Evolutionary conservation across 2,329 filamentous ascomycete genomes (phyloP).

Genomic region (Paramyrothecium sp.): DNA sequence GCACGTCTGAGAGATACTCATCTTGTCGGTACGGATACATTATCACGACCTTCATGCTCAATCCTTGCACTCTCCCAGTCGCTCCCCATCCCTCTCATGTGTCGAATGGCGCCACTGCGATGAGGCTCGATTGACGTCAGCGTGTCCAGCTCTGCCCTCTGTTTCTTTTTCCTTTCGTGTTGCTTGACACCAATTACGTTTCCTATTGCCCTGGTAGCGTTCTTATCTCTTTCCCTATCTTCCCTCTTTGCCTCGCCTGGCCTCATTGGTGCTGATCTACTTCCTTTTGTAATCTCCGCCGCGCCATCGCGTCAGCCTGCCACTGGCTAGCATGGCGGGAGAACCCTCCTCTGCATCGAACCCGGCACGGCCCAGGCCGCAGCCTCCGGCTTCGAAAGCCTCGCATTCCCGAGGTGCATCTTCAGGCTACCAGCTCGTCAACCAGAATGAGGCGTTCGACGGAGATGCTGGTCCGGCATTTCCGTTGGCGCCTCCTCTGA

Average conservation of each 20-base stretch:
- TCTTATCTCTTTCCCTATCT: too few species aligned
- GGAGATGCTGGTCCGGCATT: conserved; percentile 12
- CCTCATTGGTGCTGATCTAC: too few species aligned
- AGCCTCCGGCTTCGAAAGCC: conserved; percentile 8
- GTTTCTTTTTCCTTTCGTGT: neutral
- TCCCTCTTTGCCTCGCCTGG: too few species aligned
- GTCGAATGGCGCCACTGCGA: neutral
- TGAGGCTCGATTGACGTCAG: neutral
- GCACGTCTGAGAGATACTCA: neutral
- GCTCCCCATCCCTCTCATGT: neutral
- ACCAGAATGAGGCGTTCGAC: conserved; percentile 27
- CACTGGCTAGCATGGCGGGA: neutral
- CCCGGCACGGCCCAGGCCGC: conserved; percentile 13
- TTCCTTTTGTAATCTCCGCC: too few species aligned
- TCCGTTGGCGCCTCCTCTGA: conserved; percentile 11
- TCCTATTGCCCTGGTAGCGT: neutral
- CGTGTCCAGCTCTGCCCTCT: neutral
- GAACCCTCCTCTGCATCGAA: conserved; percentile 8
- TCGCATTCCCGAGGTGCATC: conserved; percentile 8
- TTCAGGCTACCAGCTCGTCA: conserved; percentile 29
- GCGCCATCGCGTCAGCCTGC: too few species aligned
- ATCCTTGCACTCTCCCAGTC: neutral
- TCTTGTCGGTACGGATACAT: neutral
- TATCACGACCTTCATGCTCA: neutral
- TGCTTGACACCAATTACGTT: too few species aligned